phyloP scores from a whole-genome alignment of 2,329 filamentous ascomycete genomes.

The Cercospora sp. region DNA sequence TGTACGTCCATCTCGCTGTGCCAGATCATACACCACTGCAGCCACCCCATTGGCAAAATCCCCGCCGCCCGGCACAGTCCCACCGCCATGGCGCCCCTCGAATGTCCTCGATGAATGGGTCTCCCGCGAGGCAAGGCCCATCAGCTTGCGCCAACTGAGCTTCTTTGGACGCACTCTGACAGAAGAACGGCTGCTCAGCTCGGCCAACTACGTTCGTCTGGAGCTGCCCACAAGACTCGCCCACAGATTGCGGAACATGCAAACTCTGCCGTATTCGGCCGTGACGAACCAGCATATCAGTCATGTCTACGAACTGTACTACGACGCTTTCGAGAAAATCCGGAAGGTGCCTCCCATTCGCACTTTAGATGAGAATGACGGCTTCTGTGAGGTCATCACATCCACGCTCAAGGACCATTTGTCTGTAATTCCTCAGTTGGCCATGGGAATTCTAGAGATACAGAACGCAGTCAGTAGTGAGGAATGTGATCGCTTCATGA shows the following conservation, averaged over 20 bases:
- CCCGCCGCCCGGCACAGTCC: conserved; percentile 30
- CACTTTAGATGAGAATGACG: conserved; percentile 85
- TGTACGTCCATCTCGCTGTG: conserved; percentile 14
- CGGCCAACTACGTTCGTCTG: conserved; percentile 94
- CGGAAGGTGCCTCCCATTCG: conserved; percentile 81
- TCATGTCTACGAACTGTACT: conserved; percentile 95
- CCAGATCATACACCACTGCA: conserved; percentile 24
- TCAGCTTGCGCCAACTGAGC: conserved; percentile 92
- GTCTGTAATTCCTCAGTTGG: conserved; percentile 88
- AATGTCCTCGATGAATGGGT: conserved; percentile 75
- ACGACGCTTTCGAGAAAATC: conserved; percentile 90
- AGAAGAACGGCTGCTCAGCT: conserved; percentile 84
- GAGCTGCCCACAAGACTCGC: conserved; percentile 88
- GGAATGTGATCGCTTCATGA: conserved; percentile 92
- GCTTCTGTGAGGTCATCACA: conserved; percentile 76
- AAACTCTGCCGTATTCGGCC: conserved; percentile 91
- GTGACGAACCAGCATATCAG: conserved; percentile 94
- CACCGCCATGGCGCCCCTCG: conserved; percentile 60
- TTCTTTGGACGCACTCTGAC: conserved; percentile 95
- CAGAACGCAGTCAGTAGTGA: conserved; percentile 76
- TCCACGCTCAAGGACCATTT: conserved; percentile 83
- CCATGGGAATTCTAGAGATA: conserved; percentile 92
- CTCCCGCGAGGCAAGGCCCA: conserved; percentile 86
- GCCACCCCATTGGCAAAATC: conserved; percentile 11
- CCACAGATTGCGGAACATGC: conserved; percentile 94